Conservation (phyloP, 2,329 filamentous ascomycete species). For the Ceratocystis colombiana region DNA sequence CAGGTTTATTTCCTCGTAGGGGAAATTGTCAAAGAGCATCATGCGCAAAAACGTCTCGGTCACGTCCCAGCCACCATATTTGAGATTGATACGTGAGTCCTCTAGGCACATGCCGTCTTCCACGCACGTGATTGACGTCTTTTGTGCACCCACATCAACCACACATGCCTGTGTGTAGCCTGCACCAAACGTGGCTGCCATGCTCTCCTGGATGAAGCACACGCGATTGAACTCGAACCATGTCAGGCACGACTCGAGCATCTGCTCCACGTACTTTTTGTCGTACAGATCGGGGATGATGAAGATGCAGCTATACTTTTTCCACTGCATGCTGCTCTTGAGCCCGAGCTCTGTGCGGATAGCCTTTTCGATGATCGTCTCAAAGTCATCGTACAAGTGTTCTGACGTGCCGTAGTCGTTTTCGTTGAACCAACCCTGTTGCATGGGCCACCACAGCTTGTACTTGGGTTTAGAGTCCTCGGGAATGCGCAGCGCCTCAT, state of each 20-base stretch:
- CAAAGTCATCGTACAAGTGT: constrained; percentile 75
- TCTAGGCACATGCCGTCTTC: constrained; percentile 93
- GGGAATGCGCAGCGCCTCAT: constrained; percentile 72
- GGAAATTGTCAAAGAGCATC: constrained; percentile 94
- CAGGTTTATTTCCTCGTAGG: constrained; percentile 89
- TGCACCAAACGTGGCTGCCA: constrained; percentile 88
- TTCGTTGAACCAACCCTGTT: constrained; percentile 80
- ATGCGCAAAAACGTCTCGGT: constrained; percentile 94
- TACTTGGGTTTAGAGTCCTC: constrained; percentile 84
- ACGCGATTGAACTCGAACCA: constrained; percentile 84
- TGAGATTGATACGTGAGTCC: constrained; percentile 88
- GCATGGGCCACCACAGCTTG: constrained; percentile 86
- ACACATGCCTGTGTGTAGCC: constrained; percentile 91
- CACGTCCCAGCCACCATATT: constrained; percentile 85
- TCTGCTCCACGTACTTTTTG: constrained; percentile 76
- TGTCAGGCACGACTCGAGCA: constrained; percentile 74
- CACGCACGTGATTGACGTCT: constrained; percentile 93
- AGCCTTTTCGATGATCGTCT: constrained; percentile 74
- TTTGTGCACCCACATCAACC: constrained; percentile 91
- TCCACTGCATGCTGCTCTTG: constrained; percentile 67
- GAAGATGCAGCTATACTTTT: constrained; percentile 90
- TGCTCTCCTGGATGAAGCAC: constrained; percentile 91
- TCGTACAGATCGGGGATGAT: constrained; percentile 96
- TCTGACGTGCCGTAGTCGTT: constrained; percentile 72
- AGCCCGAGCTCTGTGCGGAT: constrained; percentile 77